Evolutionary conservation across 768 basidiomycete species (phyloP).

Genomic region (Crucibulum laeve): DNA sequence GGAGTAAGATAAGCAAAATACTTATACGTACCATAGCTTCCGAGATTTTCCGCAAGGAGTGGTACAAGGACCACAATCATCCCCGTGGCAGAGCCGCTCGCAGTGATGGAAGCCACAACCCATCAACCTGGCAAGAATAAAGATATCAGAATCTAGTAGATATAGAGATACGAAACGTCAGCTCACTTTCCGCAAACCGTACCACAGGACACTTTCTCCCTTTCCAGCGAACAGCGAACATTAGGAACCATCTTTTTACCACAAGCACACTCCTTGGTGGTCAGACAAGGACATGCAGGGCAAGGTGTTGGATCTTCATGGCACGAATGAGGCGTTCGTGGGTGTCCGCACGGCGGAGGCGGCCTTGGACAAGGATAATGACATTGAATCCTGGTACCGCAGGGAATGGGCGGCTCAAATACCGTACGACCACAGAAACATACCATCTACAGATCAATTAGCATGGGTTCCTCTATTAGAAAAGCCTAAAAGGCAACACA

Average conservation of each 20-base stretch:
- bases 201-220: conserved; percentile 81
- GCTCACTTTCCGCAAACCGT: conserved; percentile 70
- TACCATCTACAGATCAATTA: conserved; percentile 41
- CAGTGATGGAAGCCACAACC: conserved; percentile 90
- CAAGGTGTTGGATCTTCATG: conserved; percentile 70
- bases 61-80: conserved; percentile 73
- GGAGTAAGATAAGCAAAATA: conserved; percentile 1
- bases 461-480: conserved; percentile 1
- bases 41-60: conserved; percentile 83
- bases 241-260: conserved; percentile 81
- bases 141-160: background rate
- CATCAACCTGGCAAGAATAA: conserved; percentile 44
- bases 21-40: conserved; percentile 64
- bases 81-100: conserved; percentile 76
- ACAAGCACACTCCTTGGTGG: conserved; percentile 80
- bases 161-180: background rate
- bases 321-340: conserved; percentile 71
- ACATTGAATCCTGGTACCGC: conserved; percentile 79
- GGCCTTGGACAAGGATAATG: conserved; percentile 72
- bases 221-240: conserved; percentile 76
- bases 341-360: conserved; percentile 77
- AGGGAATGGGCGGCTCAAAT: conserved; percentile 84
- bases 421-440: conserved; percentile 87
- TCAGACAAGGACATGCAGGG: conserved; percentile 85
- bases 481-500: conserved; percentile 21